These are phyloP conservation scores for Aspergillus oerlinghausenensis DNA, from an alignment of 2,329 filamentous ascomycete genomes.

Conservation along the genomic window DNA sequence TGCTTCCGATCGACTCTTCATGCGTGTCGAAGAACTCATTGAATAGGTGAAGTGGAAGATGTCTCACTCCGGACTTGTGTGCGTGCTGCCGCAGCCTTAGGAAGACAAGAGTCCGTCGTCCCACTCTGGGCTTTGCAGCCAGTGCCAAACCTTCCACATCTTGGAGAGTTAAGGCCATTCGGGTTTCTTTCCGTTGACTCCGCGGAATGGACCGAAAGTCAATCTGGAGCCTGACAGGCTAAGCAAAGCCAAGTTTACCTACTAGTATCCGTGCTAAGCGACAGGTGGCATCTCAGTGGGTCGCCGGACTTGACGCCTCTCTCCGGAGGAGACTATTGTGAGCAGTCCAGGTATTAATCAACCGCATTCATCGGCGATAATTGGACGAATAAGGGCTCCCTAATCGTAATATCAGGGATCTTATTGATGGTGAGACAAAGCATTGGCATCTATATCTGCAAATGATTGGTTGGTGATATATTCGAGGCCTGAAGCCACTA, in stretches of 20 bases:
- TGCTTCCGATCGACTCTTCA: constrained; percentile 28
- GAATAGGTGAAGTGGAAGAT: constrained; percentile 15
- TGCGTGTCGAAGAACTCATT: constrained; percentile 31
- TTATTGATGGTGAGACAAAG: not conserved
- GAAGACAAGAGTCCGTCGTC: not conserved
- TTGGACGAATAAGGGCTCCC: not conserved
- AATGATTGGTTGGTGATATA: too few species aligned
- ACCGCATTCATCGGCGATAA: too few species aligned
- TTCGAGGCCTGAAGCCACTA: too few species aligned
- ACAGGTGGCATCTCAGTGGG: too few species aligned
- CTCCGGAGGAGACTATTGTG: not conserved
- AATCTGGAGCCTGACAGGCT: not conserved
- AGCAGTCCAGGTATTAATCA: too few species aligned
- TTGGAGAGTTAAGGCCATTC: not conserved
- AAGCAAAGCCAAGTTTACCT: not conserved
- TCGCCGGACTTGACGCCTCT: not conserved
- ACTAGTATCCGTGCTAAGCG: too few species aligned
- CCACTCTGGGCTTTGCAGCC: not conserved
- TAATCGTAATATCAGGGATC: not conserved
- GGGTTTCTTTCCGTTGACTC: too few species aligned
- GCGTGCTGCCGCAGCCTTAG: constrained; percentile 2
- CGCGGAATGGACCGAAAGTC: not conserved
- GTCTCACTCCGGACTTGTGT: constrained; percentile 37
- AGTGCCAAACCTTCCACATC: constrained; percentile 10
- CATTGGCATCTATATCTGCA: not conserved